Evolutionary conservation across 2,329 filamentous ascomycete genomes (phyloP), one percentile per base, ranked within the genome.

Genomic region (Arthroderma sp.): DNA sequence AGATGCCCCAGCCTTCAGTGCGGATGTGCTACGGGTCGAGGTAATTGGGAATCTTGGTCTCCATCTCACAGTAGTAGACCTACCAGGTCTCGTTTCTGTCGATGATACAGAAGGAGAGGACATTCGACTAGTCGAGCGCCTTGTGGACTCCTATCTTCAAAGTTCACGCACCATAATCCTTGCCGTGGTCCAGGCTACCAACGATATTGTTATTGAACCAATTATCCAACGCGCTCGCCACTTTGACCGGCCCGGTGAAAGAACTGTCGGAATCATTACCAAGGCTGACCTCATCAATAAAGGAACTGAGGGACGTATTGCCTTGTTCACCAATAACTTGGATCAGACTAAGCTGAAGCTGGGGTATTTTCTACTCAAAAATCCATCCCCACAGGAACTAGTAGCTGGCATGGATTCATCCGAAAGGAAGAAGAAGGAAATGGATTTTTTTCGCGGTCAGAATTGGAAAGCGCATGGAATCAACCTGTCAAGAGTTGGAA

Each of bases 271-370:
- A 0, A 59, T 73, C 2, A 61, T 81, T 0, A 82, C 77, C 0
- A 81, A 81, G 50, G 72, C 75, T 0, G 78, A 83, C 46, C 59
- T 79, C 0, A 69, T 71, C 5, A 44, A 44, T 28, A 44, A 47
- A 33, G 37, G 37, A 2, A 44, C 45, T 1, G 45, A 47, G 29
- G 45, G 36, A 27, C 28, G 31, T 9, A 40, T 44, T 44, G 45
- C 30, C 6, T 22, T 30, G 10, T 29, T 47, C n/a, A 39, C 36
- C 3, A 36, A 41, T n/a, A 47, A 47, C 38, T n/a, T 28, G 3
- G 45, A 41, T n/a, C 11, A 5, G 9, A 47, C 36, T 5, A 47
- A 40, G 37, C 45, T 47, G 15, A 44, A 47, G 36, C 45, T 40
- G 5, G 45, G 45, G 28, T 47, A 22, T 29, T 44, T 40, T 40